These are phyloP conservation scores for Brettanomyces nanus DNA, from an alignment of 805 yeast species.

Conservation along the genomic window DNA sequence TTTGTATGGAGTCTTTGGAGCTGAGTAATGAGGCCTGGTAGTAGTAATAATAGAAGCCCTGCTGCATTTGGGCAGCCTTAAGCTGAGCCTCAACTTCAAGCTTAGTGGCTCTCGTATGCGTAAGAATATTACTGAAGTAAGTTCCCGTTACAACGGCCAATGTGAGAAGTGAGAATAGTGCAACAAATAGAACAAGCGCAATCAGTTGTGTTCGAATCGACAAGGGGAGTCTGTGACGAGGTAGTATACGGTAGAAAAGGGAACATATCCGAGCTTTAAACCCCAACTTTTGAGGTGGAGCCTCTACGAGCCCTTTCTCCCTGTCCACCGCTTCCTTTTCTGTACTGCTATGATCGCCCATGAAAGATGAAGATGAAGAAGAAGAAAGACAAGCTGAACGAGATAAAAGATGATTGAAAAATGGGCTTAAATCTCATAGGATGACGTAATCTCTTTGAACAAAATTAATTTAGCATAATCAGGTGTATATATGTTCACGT, in stretches of 20 bases:
- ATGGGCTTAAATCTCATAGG: too few relatives aligned
- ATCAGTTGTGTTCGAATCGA: conserved; percentile 74
- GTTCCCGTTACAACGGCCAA: conserved; percentile 71
- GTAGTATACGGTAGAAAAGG: neutral
- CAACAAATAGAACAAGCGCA: conserved; percentile 58
- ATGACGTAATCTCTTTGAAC: too few relatives aligned
- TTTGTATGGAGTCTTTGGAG: conserved; percentile 50
- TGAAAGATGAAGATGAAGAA: neutral
- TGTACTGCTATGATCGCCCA: neutral
- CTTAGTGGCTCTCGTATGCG: conserved; percentile 58
- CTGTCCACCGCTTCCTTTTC: neutral
- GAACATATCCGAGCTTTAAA: too few relatives aligned
- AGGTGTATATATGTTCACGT: too few relatives aligned
- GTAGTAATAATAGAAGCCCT: conserved; percentile 51
- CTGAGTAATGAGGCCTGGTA: conserved; percentile 65
- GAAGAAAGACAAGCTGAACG: too few relatives aligned
- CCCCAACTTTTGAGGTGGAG: too few relatives aligned
- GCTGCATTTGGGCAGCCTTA: conserved; percentile 72
- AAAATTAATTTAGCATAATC: too few relatives aligned
- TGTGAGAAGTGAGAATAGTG: conserved; percentile 60
- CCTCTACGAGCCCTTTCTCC: too few relatives aligned
- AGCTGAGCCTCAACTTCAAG: conserved; percentile 72
- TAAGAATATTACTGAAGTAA: conserved; percentile 58
- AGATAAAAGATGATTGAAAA: too few relatives aligned
- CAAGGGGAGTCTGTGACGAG: conserved; percentile 31